These are phyloP conservation scores for Ustulina deusta DNA, from an alignment of 2,329 filamentous ascomycete species.

Conservation along the genomic window DNA sequence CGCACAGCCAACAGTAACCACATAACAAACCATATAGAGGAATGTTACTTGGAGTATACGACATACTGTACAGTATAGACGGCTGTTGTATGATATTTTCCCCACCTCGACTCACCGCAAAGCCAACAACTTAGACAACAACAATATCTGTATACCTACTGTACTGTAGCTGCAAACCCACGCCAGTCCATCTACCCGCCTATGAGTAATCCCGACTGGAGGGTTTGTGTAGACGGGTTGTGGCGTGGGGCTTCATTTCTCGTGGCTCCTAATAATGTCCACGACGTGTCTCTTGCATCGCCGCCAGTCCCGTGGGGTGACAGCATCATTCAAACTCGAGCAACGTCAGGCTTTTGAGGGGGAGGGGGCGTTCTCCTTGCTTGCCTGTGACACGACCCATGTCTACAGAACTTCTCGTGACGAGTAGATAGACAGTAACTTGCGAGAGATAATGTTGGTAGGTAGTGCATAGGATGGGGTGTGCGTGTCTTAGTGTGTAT, in stretches of 20 bases:
- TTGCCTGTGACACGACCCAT: constrained; percentile 2
- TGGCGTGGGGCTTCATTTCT: constrained; percentile 12
- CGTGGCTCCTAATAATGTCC: constrained; percentile 28
- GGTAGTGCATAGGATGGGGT: no score
- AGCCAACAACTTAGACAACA: background rate
- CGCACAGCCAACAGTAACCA: background rate
- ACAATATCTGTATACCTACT: background rate
- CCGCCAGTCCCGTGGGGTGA: constrained; percentile 1
- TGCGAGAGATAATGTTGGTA: background rate
- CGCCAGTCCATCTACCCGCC: background rate
- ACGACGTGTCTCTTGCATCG: constrained; percentile 22
- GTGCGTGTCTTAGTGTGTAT: constrained; percentile 9
- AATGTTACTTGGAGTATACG: background rate
- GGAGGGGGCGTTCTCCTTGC: background rate
- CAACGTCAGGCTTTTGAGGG: background rate
- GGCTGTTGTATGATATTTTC: background rate
- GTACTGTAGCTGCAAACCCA: background rate
- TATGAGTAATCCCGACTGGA: background rate
- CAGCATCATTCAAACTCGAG: background rate
- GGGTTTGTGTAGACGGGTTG: background rate
- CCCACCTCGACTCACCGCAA: constrained; percentile 15
- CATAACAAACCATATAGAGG: background rate
- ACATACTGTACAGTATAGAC: background rate
- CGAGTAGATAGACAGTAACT: background rate
- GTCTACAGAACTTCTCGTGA: background rate